Percentiles rank a stretch among this genome's conserved stretches.
phyloP scores from a whole-genome alignment of 1,139 yeast genomes.

The Eremothecium sinecaudum region DNA sequence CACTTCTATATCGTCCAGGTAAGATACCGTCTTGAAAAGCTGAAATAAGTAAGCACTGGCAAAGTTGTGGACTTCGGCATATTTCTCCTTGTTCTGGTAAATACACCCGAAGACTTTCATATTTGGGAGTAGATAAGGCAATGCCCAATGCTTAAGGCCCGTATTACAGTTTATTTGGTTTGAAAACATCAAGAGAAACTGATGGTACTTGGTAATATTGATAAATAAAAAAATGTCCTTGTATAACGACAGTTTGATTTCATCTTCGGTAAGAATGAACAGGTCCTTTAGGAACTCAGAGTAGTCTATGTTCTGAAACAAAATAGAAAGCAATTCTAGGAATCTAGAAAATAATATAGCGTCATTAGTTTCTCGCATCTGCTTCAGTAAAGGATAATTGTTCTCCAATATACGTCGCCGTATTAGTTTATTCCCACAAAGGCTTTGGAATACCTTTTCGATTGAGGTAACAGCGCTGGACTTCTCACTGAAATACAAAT shows the following conservation, averaged over 20 bases:
- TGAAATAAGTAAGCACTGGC: conserved; percentile 25
- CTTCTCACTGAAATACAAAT: conserved; percentile 16
- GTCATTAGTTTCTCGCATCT: conserved; percentile 15
- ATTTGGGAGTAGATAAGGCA: conserved; percentile 13
- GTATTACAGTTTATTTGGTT: conserved; percentile 8
- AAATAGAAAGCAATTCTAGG: conserved; percentile 21
- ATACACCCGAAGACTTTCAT: conserved; percentile 19
- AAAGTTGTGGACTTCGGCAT: conserved; percentile 24
- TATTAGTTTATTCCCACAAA: conserved; percentile 25
- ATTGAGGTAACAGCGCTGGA: conserved; percentile 27
- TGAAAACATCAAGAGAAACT: conserved; percentile 15
- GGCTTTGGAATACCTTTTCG: conserved; percentile 22
- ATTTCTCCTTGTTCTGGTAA: conserved; percentile 18
- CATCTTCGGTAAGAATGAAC: conserved; percentile 17
- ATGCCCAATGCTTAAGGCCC: conserved; percentile 17
- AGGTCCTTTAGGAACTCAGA: conserved; percentile 24
- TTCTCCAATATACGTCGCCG: conserved; percentile 26
- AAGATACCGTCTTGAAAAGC: conserved; percentile 28
- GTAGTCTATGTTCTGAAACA: conserved; percentile 18
- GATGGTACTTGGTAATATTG: conserved; percentile 27
- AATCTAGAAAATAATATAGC: conserved; percentile 23
- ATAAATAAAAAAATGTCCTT: conserved; percentile 28
- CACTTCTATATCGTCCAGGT: conserved; percentile 15
- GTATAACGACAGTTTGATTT: conserved; percentile 13
- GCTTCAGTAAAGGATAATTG: conserved; percentile 16